phyloP scores from a whole-genome alignment of 768 basidiomycete genomes.

The Russula compacta region DNA sequence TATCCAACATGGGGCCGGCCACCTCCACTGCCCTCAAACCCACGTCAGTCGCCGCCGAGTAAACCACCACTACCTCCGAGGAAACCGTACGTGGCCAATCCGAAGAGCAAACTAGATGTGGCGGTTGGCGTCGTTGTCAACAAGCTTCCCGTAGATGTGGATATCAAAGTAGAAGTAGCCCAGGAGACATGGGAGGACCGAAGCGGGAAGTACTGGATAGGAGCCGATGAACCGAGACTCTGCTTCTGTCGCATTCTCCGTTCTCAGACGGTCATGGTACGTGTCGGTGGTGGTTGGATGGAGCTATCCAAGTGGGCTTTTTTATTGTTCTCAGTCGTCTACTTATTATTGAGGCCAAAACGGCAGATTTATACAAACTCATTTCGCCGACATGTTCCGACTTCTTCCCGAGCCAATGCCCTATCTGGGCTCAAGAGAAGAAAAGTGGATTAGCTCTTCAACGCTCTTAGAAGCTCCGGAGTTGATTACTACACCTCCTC shows the following conservation, averaged over 20 bases:
- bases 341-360: background rate
- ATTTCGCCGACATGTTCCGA: conserved; percentile 78
- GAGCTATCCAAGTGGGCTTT: conserved; percentile 76
- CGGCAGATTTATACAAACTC: conserved; percentile 72
- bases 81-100: conserved; percentile 76
- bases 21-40: conserved; percentile 44
- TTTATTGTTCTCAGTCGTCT: background rate
- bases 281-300: conserved; percentile 91
- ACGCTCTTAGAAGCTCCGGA: conserved; percentile 55
- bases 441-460: conserved; percentile 79
- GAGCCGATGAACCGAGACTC: conserved; percentile 79
- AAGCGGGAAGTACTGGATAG: conserved; percentile 95
- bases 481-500: conserved; percentile 29
- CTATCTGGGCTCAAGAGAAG: conserved; percentile 41
- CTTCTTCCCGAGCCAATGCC: conserved; percentile 53
- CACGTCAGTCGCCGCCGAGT: conserved; percentile 39
- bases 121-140: conserved; percentile 92
- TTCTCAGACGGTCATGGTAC: conserved; percentile 91
- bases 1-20: conserved; percentile 61
- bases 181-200: conserved; percentile 85
- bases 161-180: conserved; percentile 74
- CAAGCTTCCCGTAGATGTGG: conserved; percentile 71
- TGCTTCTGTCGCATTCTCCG: conserved; percentile 89
- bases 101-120: conserved; percentile 86
- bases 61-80: conserved; percentile 33